Evolutionary conservation across 192 early-diverging fungal species (phyloP), one percentile per base, ranked within the genome.

Genomic region (Rhizophagus clarus): DNA sequence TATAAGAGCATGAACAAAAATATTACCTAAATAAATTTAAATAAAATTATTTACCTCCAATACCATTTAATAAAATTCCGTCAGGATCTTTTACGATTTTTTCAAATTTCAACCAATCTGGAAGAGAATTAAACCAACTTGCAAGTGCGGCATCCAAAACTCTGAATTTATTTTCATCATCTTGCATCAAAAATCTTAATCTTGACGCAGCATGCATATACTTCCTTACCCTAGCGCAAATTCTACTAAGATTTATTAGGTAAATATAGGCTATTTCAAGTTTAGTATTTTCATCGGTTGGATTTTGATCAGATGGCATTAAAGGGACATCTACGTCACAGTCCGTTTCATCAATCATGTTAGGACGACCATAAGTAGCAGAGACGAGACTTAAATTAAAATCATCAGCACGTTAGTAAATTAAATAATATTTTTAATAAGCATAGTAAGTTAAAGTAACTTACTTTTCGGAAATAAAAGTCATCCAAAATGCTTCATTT

Each of bases 381-480:
- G 74, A 76, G 22, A 76, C 45, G n/a, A 76, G 37, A 42, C 74
- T 76, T 56, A 9, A 60, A n/a, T 5, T 26, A 56, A 49, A 28
- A 29, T 47, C n/a, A 28, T 28, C 47, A 4, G 47, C 28, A 26
- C 15, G 42, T 17, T 20, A n/a, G 26, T 40, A 31, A 26, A 29
- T 22, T 29, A 61, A n/a, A 74, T 9, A 15, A 56, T 24, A 24
- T 49, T 28, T 26, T 2, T 74, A 6, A 74, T 28, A 74, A 20
- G 31, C 7, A 56, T 32, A 29, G 12, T 49, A 60, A 47, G 20
- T 11, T 24, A 32, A 62, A 62, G 15, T 0, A n/a, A 32, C 8
- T 63, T 62, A 76, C 74, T 76, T 76, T 76, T 76, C 74, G 15
- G 74, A 76, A 31, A 76, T 76, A 32, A 76, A 76, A 49, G 61